Percentiles rank a stretch among this genome's conserved stretches.
Evolutionary conservation across 495 filamentous ascomycete species (phyloP).

Genomic region (Trichoderma orchidacearum): DNA sequence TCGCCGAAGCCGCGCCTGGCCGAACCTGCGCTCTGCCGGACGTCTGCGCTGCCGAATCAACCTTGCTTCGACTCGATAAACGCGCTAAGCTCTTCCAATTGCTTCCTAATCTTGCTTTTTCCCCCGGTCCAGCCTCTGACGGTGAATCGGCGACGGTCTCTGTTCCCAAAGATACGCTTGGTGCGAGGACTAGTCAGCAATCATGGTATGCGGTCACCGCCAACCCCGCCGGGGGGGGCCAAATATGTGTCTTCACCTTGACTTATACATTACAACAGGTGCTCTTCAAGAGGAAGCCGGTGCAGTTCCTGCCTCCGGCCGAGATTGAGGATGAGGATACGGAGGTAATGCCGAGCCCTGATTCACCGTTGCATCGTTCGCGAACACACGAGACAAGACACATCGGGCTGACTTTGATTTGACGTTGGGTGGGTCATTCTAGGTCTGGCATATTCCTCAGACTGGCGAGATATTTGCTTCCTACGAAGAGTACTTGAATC

Average conservation of each 20-base stretch:
- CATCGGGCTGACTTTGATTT: neutral
- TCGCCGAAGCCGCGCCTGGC: neutral
- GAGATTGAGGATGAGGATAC: conserved; percentile 64
- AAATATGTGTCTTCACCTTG: neutral
- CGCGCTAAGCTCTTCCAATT: neutral
- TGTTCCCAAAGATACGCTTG: neutral
- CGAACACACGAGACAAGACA: conserved; percentile 2
- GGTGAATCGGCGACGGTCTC: neutral
- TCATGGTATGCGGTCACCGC: neutral
- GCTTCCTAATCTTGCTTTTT: neutral
- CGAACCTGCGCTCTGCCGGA: neutral
- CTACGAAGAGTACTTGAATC: conserved; percentile 76
- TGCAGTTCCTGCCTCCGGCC: conserved; percentile 64
- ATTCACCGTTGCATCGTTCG: conserved; percentile 3
- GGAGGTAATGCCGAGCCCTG: conserved; percentile 43
- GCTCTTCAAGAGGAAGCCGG: conserved; percentile 89
- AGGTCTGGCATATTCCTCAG: conserved; percentile 87
- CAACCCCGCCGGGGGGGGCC: no score
- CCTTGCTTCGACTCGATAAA: neutral
- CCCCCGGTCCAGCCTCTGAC: neutral
- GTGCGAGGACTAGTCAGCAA: neutral
- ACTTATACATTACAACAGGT: conserved; percentile 41
- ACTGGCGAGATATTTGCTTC: conserved; percentile 82
- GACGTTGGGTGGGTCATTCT: neutral
- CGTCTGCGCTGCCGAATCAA: neutral